These are phyloP conservation scores for Picea mariana DNA, from an alignment of 83 land plant genomes.

Conservation along the genomic window DNA sequence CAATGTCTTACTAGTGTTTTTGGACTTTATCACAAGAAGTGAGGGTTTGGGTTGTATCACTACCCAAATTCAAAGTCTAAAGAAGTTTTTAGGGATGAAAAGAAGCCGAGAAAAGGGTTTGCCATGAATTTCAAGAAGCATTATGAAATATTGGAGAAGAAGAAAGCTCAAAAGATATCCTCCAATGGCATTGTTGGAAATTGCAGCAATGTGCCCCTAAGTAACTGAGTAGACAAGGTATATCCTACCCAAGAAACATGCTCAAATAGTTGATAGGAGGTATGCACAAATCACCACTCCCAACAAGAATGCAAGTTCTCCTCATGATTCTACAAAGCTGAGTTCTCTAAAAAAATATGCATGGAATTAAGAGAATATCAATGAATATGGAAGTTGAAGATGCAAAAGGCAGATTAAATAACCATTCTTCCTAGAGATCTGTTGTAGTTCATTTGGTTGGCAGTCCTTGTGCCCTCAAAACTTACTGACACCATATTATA, in stretches of 20 bases:
- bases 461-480: neutral
- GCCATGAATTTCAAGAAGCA: too few relatives aligned
- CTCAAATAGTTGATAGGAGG: too few relatives aligned
- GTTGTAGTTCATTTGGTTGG: neutral
- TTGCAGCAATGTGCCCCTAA: neutral
- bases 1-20: too few relatives aligned
- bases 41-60: too few relatives aligned
- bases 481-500: neutral
- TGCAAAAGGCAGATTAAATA: neutral
- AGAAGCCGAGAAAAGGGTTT: too few relatives aligned
- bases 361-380: neutral
- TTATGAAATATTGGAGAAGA: too few relatives aligned
- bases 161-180: neutral
- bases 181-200: neutral
- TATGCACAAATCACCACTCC: neutral
- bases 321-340: neutral
- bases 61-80: too few relatives aligned
- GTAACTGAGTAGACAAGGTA: neutral
- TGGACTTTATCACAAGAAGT: too few relatives aligned
- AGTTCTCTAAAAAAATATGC: neutral
- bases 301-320: slow-evolving; percentile 10
- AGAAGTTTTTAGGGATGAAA: too few relatives aligned
- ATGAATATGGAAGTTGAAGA: neutral
- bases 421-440: neutral
- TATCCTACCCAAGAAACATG: too few relatives aligned